phyloP scores from a whole-genome alignment of 2,329 filamentous ascomycete genomes.

The Exophiala sp. region DNA sequence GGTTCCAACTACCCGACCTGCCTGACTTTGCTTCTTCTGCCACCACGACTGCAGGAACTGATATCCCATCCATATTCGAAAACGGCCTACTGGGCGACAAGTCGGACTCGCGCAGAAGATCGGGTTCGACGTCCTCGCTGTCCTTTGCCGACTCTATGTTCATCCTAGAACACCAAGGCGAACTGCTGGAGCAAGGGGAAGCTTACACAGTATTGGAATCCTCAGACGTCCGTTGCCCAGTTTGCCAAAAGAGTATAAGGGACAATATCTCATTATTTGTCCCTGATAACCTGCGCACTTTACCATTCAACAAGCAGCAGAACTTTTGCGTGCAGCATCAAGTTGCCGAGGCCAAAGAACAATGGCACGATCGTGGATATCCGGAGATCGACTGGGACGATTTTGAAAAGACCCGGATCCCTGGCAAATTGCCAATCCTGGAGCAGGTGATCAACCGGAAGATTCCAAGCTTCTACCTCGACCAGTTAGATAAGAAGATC shows the following conservation, averaged over 20 bases:
- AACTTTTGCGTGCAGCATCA: slow-evolving; percentile 26
- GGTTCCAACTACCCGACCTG: slow-evolving; percentile 14
- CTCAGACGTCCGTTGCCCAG: slow-evolving; percentile 9
- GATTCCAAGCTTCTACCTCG: slow-evolving; percentile 54
- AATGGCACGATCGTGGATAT: slow-evolving; percentile 54
- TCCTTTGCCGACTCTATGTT: slow-evolving; percentile 23
- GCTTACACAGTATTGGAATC: background rate
- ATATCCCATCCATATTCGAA: slow-evolving; percentile 9
- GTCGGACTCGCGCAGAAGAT: slow-evolving; percentile 1
- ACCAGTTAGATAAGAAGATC: slow-evolving; percentile 43
- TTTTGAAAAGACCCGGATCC: slow-evolving; percentile 49
- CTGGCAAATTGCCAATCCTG: slow-evolving; percentile 50
- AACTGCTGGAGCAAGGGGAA: background rate
- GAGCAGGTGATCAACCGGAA: slow-evolving; percentile 55
- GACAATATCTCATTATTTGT: slow-evolving; percentile 10
- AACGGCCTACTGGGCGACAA: background rate
- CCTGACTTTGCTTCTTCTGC: slow-evolving; percentile 17
- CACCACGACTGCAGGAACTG: slow-evolving; percentile 5
- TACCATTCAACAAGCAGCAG: slow-evolving; percentile 24
- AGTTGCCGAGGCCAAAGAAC: slow-evolving; percentile 17
- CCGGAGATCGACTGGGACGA: slow-evolving; percentile 67
- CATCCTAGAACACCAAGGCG: slow-evolving; percentile 14
- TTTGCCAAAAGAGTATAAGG: slow-evolving; percentile 8
- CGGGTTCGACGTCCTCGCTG: slow-evolving; percentile 22
- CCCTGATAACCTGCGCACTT: slow-evolving; percentile 18